Conservation (phyloP, 352 stramenopile genomes). For the Phytopythium aichiense region DNA sequence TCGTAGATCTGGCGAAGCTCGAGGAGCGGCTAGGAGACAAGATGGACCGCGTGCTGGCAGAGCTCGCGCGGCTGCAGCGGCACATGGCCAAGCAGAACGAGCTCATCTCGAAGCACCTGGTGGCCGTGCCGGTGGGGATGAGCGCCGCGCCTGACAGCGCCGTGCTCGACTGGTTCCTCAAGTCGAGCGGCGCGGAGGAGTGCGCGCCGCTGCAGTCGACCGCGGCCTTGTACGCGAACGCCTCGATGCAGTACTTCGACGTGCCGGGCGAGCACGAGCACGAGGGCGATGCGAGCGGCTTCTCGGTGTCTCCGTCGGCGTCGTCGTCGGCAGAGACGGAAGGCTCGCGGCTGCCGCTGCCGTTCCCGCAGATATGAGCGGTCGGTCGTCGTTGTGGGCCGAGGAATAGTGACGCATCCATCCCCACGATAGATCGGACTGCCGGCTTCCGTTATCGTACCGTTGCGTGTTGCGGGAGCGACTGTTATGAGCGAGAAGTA, state of each 20-base stretch:
- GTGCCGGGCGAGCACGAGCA: conserved; percentile 27
- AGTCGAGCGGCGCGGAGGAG: conserved; percentile 47
- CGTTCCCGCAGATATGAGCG: conserved; percentile 18
- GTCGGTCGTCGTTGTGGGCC: not conserved
- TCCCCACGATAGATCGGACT: conserved; percentile 1
- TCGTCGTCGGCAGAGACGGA: conserved; percentile 19
- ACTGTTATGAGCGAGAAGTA: not conserved
- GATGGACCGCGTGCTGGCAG: conserved; percentile 44
- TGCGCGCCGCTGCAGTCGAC: conserved; percentile 14
- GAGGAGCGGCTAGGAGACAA: conserved; percentile 59
- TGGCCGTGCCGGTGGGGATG: conserved; percentile 19
- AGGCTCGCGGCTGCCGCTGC: not conserved
- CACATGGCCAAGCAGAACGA: conserved; percentile 70
- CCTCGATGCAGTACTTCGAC: conserved; percentile 46
- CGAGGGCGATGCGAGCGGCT: not conserved
- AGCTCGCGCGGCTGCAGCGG: conserved; percentile 51
- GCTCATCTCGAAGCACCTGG: conserved; percentile 36
- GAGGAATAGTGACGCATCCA: not conserved
- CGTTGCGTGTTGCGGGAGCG: not conserved
- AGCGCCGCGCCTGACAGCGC: conserved; percentile 21
- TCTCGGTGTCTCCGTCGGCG: conserved; percentile 16
- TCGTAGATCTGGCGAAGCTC: conserved; percentile 46
- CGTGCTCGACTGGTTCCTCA: conserved; percentile 65
- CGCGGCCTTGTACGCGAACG: conserved; percentile 13
- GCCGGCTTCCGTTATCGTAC: not conserved